Evolutionary conservation across 805 yeast genomes (phyloP).

Genomic region (Starmerella roubikii): DNA sequence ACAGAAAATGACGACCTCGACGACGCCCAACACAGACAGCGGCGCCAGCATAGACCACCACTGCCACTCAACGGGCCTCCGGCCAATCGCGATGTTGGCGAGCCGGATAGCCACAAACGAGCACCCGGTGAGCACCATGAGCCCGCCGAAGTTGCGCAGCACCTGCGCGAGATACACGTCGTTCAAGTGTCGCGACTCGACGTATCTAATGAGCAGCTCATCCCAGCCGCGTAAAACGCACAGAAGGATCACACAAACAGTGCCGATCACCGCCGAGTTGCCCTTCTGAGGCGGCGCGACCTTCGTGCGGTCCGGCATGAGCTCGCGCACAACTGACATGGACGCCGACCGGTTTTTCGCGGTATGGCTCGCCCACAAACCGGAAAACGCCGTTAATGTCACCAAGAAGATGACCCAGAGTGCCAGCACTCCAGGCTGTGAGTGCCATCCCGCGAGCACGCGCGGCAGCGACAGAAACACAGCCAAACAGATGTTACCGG

Average conservation of each 20-base stretch:
- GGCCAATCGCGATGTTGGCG: slow-evolving; percentile 14
- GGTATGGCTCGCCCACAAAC: slow-evolving; percentile 6
- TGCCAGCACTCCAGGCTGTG: slow-evolving; percentile 3
- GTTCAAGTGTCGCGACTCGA: slow-evolving; percentile 1
- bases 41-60: slow-evolving; percentile 17
- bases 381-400: slow-evolving; percentile 1
- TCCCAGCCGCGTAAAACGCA: slow-evolving; percentile 6
- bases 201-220: slow-evolving; percentile 3
- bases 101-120: slow-evolving; percentile 15
- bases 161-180: slow-evolving; percentile 14
- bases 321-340: slow-evolving; percentile 5
- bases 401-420: slow-evolving; percentile 7
- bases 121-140: slow-evolving; percentile 18
- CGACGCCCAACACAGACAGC: slow-evolving; percentile 5
- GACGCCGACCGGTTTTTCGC: slow-evolving; percentile 8
- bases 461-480: slow-evolving; percentile 4
- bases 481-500: slow-evolving; percentile 5
- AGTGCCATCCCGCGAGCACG: background rate
- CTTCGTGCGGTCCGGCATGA: background rate
- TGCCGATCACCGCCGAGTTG: background rate
- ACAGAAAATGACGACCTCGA: background rate
- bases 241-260: slow-evolving; percentile 1
- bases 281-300: background rate
- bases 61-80: slow-evolving; percentile 17
- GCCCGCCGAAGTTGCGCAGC: slow-evolving; percentile 14